Conservation (phyloP, 164 flowering plant species). For the Liriodendron chinense region DNA sequence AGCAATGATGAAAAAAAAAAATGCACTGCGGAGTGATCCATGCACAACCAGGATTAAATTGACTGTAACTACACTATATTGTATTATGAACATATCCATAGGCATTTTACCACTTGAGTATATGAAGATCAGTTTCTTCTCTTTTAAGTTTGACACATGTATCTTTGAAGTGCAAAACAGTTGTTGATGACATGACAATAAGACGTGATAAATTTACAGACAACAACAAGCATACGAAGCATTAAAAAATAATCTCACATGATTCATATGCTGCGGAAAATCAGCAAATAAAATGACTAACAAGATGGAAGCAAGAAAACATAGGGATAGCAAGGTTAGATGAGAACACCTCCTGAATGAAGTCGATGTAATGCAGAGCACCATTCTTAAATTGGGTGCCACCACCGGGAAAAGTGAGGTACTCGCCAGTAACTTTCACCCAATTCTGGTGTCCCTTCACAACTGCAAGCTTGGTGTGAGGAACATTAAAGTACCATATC, state of each 20-base stretch:
- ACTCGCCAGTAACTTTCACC: slow-evolving; percentile 89
- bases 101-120: background rate
- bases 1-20: background rate
- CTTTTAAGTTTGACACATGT: background rate
- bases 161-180: background rate
- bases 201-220: background rate
- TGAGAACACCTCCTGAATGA: slow-evolving; percentile 57
- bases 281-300: background rate
- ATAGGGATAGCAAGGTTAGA: too few relatives aligned
- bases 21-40: background rate
- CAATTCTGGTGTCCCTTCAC: slow-evolving; percentile 96
- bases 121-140: background rate
- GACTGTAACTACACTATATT: too few relatives aligned
- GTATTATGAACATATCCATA: too few relatives aligned
- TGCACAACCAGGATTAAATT: background rate
- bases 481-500: slow-evolving; percentile 96
- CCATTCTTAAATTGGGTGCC: slow-evolving; percentile 98
- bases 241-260: background rate
- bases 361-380: slow-evolving; percentile 92
- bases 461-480: slow-evolving; percentile 85
- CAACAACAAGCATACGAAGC: background rate
- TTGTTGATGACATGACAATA: background rate
- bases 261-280: background rate
- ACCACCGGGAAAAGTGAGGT: slow-evolving; percentile 95
- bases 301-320: background rate